Base-by-base conservation (phyloP, 192 early-diverging fungal species). In the Chytriomyces confervae region DNA sequence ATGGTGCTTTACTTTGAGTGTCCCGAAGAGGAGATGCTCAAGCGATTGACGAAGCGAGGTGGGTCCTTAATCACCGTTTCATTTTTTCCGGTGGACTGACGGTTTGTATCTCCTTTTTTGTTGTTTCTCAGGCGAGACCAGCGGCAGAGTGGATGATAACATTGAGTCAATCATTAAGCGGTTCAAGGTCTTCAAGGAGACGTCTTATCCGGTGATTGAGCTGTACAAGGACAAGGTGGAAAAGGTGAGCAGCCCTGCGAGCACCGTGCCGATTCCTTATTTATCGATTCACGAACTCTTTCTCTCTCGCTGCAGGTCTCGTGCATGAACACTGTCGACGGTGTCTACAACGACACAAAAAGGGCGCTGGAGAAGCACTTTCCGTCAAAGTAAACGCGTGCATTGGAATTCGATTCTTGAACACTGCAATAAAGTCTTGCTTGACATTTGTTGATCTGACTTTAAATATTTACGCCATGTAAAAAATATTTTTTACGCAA, bases 141-240 rank as follows among this genome's bases (percentile, higher is more conserved):
- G 91, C 66, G 98, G 98, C 0, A 88, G 98, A 36, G 83, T 90
- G 16, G 98, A 99, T 77, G 98, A 99, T 76, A 98, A 99, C 78
- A 91, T 94, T 49, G 96, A 98, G 77, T 93, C 93, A 7, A 99
- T 99, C 89, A 91, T 88, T 76, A 99, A 99, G 87, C 89, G 98
- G 7, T 99, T 99, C 89, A 79, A 77, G 13, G 92, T 91, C 0
- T 99, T 97, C 68, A 76, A 82, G n/a, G 91, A 97, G 36, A 92
- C 91, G 13, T 93, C 91, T 75, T 95, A 90, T 89, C 97, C 96
- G 6, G 98, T 98, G 5, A 93, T 99, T 73, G 92, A 93, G 62
- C 81, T 92, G 50, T 97, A 91, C 82, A 88, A 81, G 50, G 88
- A 88, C 50, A 97, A 96, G 85, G 94, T 97, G 43, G 86, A 91